Percentiles rank a stretch among this genome's conserved stretches.
phyloP scores from a whole-genome alignment of 352 stramenopile species.

The Phytopythium kandeliae region DNA sequence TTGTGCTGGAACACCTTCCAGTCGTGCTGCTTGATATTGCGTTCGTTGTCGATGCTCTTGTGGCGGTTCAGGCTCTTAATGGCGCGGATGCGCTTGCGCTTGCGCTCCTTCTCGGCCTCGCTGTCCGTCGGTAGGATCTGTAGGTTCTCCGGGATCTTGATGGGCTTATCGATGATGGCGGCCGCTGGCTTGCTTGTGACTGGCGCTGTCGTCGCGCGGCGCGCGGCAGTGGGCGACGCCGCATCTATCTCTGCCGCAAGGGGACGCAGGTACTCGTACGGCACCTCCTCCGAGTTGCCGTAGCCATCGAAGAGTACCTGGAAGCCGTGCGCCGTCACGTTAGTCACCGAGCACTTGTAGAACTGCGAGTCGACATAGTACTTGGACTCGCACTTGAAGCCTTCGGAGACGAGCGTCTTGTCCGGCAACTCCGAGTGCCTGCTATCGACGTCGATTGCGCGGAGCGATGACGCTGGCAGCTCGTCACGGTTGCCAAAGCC shows the following conservation, averaged over 20 bases:
- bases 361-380: constrained; percentile 78
- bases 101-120: constrained; percentile 83
- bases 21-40: constrained; percentile 79
- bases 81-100: constrained; percentile 74
- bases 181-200: constrained; percentile 7
- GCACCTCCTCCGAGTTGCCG: constrained; percentile 88
- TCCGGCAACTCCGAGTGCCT: constrained; percentile 24
- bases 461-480: constrained; percentile 31
- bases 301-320: constrained; percentile 87
- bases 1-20: constrained; percentile 87
- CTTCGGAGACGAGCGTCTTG: constrained; percentile 37
- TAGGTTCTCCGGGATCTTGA: constrained; percentile 85
- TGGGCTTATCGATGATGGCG: constrained; percentile 57
- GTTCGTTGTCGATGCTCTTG: constrained; percentile 80
- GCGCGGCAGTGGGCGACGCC: not conserved
- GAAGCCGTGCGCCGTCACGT: constrained; percentile 64
- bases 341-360: constrained; percentile 66
- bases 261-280: constrained; percentile 79
- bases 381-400: constrained; percentile 65
- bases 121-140: constrained; percentile 77
- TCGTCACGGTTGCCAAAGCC: constrained; percentile 64
- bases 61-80: constrained; percentile 86
- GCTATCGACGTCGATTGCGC: constrained; percentile 29
- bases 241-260: constrained; percentile 9
- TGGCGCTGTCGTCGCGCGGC: constrained; percentile 12